A percentile compares a stretch with the other conserved stretches of the same genome.
Evolutionary conservation across 805 yeast genomes (phyloP).

Genomic region (Saccharomycopsis fibuligera): DNA sequence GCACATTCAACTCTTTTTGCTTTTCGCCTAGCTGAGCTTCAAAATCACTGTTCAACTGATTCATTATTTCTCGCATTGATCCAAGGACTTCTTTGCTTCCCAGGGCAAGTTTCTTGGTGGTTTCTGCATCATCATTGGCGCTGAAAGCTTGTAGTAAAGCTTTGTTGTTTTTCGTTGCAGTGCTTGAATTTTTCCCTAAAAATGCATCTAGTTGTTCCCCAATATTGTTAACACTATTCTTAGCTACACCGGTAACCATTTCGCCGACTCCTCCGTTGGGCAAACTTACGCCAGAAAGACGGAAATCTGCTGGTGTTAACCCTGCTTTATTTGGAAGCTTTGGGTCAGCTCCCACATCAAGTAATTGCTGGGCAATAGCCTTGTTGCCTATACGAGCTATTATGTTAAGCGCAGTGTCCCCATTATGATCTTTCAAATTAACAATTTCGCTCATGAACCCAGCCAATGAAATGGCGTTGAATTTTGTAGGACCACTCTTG

Average conservation of each 20-base stretch:
- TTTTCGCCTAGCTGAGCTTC: conserved; percentile 49
- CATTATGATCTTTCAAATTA: conserved; percentile 86
- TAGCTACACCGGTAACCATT: neutral
- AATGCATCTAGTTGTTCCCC: neutral
- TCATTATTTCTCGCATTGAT: conserved; percentile 45
- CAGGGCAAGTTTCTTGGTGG: conserved; percentile 21
- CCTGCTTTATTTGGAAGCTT: conserved; percentile 78
- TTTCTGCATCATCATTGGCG: conserved; percentile 4
- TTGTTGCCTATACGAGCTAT: conserved; percentile 85
- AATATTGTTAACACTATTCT: too few relatives aligned
- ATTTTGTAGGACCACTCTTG: conserved; percentile 30
- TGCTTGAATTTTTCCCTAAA: neutral
- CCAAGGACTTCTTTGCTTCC: conserved; percentile 39
- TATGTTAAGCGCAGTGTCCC: conserved; percentile 91
- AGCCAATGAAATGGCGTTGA: conserved; percentile 43
- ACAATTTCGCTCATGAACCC: conserved; percentile 64
- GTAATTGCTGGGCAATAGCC: conserved; percentile 68
- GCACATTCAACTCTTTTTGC: conserved; percentile 42
- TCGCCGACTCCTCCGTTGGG: neutral
- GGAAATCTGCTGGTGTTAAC: conserved; percentile 80
- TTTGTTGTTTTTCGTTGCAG: conserved; percentile 11
- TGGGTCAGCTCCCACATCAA: conserved; percentile 86
- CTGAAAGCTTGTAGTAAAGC: conserved; percentile 18
- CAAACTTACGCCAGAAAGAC: conserved; percentile 33
- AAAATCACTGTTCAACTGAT: conserved; percentile 51